Evolutionary conservation across 2,329 filamentous ascomycete species (phyloP).

Genomic region (Teratosphaeria zuluensis): DNA sequence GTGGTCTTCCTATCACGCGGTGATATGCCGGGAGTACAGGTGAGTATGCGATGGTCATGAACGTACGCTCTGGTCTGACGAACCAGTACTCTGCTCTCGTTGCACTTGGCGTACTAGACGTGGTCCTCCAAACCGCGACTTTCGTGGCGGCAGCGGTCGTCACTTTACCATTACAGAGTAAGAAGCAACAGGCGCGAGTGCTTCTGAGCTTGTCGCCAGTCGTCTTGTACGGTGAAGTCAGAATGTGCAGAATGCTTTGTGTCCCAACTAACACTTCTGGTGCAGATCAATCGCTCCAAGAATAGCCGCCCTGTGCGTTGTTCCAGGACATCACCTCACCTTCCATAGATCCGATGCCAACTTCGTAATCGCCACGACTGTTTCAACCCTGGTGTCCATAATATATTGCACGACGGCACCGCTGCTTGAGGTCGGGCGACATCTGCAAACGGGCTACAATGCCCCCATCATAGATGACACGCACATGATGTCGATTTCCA

Average conservation of each 20-base stretch:
- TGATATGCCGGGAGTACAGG: neutral
- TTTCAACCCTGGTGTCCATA: neutral
- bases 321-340: neutral
- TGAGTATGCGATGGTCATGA: neutral
- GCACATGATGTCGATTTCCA: neutral
- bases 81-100: neutral
- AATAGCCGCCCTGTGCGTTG: neutral
- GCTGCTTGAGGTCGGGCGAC: neutral
- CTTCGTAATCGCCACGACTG: neutral
- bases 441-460: slow-evolving; percentile 1
- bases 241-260: neutral
- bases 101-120: neutral
- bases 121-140: neutral
- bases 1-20: neutral
- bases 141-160: neutral
- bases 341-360: neutral
- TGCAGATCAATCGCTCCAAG: neutral
- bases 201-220: neutral
- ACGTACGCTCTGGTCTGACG: neutral
- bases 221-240: neutral
- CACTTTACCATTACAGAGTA: neutral
- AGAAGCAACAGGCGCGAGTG: neutral
- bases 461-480: neutral
- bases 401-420: slow-evolving; percentile 1
- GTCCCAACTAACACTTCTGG: neutral